A percentile compares a stretch with the other conserved stretches of the same genome.
Evolutionary conservation across 768 basidiomycete genomes (phyloP).

Genomic region (Suillus subluteus): DNA sequence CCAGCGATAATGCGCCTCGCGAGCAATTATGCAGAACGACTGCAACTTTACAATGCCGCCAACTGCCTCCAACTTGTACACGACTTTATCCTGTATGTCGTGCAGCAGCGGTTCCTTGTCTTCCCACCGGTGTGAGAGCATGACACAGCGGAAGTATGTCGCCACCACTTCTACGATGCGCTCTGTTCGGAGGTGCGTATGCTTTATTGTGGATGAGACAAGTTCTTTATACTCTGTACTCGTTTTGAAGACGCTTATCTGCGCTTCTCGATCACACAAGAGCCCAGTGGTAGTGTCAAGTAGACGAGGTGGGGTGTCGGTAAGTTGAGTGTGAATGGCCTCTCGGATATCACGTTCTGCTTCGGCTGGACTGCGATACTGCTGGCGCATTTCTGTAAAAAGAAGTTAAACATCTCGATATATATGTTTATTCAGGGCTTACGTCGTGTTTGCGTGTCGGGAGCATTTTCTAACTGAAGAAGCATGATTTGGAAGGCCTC

Average conservation of each 20-base stretch:
- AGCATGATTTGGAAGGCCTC: not conserved
- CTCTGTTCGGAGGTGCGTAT: not conserved
- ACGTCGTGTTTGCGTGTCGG: not conserved
- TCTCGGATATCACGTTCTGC: not conserved
- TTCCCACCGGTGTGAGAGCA: slow-evolving; percentile 4
- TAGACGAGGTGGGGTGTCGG: not conserved
- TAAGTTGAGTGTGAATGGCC: not conserved
- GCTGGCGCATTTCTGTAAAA: not conserved
- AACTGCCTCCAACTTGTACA: not conserved
- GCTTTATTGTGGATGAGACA: not conserved
- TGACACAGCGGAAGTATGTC: slow-evolving; percentile 2
- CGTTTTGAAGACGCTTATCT: not conserved
- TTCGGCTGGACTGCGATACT: not conserved
- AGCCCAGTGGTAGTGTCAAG: not conserved
- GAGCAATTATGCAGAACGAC: not conserved
- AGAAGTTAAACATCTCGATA: not conserved
- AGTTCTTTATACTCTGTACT: not conserved
- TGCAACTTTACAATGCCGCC: not conserved
- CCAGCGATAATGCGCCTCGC: not conserved
- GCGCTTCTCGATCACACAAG: not conserved
- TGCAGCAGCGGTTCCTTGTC: not conserved
- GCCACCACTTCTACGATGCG: not conserved
- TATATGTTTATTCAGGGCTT: not conserved
- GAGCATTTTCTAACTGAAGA: not conserved
- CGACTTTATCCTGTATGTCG: not conserved